These are phyloP conservation scores for Acanthamoeba sp. DNA, from an alignment of 208 protist genomes.

Conservation along the genomic window DNA sequence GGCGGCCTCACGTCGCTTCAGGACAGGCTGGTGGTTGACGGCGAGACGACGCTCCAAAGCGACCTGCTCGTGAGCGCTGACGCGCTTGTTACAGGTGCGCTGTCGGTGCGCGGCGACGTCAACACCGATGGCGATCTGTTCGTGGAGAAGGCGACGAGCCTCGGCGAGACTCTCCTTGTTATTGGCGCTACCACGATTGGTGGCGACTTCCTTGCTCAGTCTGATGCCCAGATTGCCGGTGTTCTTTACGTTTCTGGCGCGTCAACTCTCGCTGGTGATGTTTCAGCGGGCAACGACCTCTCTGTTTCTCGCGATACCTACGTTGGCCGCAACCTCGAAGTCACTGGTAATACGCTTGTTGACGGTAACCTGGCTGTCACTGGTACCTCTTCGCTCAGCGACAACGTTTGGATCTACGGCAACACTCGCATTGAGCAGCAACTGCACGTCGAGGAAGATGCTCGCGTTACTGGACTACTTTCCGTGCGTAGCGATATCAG, in stretches of 20 bases:
- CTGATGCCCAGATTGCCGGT: background rate
- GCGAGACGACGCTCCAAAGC: background rate
- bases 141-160: conserved; percentile 40
- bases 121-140: background rate
- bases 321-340: background rate
- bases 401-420: background rate
- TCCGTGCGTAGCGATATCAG: background rate
- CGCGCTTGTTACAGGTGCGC: background rate
- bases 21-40: background rate
- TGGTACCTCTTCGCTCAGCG: background rate
- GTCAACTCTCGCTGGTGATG: background rate
- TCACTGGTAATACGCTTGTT: background rate
- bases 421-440: background rate
- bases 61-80: background rate
- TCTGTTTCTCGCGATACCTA: background rate
- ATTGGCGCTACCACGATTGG: background rate
- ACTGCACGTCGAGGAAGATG: background rate
- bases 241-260: background rate
- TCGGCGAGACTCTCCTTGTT: background rate
- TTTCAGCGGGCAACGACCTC: background rate
- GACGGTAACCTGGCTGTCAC: conserved; percentile 17
- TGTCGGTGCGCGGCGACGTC: background rate
- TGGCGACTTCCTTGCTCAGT: background rate
- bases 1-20: background rate
- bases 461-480: background rate